Conservation (phyloP, 306 rosid species). For the Sophora flavescens region DNA sequence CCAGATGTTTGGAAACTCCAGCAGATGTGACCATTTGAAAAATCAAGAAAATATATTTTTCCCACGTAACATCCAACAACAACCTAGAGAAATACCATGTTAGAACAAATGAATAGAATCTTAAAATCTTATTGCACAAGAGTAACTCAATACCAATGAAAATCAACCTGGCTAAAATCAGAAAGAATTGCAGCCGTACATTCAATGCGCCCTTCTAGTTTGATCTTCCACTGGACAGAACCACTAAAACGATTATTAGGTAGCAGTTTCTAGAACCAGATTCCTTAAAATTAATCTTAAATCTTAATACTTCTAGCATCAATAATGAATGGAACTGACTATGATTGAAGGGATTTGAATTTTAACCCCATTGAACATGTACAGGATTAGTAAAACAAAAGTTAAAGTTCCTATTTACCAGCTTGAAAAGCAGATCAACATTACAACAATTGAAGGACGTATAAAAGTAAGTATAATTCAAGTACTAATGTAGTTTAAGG, state of each 20-base stretch:
- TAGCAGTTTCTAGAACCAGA: conserved; percentile 43
- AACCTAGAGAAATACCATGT: conserved; percentile 60
- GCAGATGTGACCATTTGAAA: conserved; percentile 64
- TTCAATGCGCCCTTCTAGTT: conserved; percentile 89
- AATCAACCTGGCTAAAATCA: conserved; percentile 81
- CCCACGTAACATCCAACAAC: conserved; percentile 96
- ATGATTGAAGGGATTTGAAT: conserved; percentile 3
- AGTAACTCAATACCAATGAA: conserved; percentile 36
- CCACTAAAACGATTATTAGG: conserved; percentile 75
- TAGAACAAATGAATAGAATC: conserved; percentile 43
- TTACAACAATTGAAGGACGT: background rate
- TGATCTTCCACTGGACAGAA: conserved; percentile 84
- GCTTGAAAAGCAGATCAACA: conserved; percentile 16
- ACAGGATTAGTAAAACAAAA: background rate
- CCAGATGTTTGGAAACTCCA: conserved; percentile 91
- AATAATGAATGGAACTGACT: background rate
- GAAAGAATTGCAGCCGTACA: conserved; percentile 84
- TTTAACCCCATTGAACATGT: conserved; percentile 30
- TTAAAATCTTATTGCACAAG: conserved; percentile 18
- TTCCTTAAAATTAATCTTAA: background rate
- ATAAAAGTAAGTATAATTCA: background rate
- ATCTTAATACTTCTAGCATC: conserved; percentile 22
- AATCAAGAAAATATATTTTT: conserved; percentile 84
- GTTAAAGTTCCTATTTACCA: conserved; percentile 10
- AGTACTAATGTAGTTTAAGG: conserved; percentile 4